Percentiles rank a stretch among this genome's conserved stretches.
Conservation (phyloP, 495 filamentous ascomycete genomes). For the Penicillium lividum region DNA sequence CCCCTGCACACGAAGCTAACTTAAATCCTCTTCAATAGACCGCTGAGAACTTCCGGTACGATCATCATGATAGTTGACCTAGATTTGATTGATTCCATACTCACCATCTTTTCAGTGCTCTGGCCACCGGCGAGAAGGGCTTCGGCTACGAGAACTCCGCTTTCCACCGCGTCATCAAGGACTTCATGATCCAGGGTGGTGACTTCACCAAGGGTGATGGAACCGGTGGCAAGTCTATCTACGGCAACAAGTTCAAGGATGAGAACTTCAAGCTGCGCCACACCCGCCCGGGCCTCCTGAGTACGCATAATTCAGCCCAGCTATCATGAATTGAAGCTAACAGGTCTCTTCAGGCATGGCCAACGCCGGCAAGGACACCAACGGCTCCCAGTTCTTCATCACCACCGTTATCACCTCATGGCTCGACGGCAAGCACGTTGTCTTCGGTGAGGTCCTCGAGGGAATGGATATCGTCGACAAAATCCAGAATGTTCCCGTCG, state of each 20-base stretch:
- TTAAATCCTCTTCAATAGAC: constrained; percentile 52
- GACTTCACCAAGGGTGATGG: constrained; percentile 96
- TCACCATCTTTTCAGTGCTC: constrained; percentile 54
- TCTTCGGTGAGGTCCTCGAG: constrained; percentile 90
- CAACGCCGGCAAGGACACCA: constrained; percentile 96
- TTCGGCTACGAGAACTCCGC: constrained; percentile 92
- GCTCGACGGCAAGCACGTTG: constrained; percentile 87
- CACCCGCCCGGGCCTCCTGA: constrained; percentile 63
- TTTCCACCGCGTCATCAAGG: constrained; percentile 98
- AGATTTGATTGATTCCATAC: background rate
- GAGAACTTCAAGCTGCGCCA: constrained; percentile 99
- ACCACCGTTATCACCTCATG: constrained; percentile 85
- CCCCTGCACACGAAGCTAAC: background rate
- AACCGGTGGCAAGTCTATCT: constrained; percentile 97
- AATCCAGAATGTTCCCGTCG: constrained; percentile 80
- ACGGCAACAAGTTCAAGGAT: constrained; percentile 90
- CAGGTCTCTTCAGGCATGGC: constrained; percentile 73
- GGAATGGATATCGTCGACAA: constrained; percentile 87
- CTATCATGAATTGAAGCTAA: constrained; percentile 28
- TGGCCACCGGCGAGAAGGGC: constrained; percentile 96
- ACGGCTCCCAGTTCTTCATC: constrained; percentile 98
- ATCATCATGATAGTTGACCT: background rate
- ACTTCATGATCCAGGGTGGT: constrained; percentile 99
- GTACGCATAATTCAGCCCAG: constrained; percentile 33
- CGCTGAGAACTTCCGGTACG: constrained; percentile 90